phyloP scores from a whole-genome alignment of 371 early-diverging fungal species.

The Dichotomocladium elegans region DNA sequence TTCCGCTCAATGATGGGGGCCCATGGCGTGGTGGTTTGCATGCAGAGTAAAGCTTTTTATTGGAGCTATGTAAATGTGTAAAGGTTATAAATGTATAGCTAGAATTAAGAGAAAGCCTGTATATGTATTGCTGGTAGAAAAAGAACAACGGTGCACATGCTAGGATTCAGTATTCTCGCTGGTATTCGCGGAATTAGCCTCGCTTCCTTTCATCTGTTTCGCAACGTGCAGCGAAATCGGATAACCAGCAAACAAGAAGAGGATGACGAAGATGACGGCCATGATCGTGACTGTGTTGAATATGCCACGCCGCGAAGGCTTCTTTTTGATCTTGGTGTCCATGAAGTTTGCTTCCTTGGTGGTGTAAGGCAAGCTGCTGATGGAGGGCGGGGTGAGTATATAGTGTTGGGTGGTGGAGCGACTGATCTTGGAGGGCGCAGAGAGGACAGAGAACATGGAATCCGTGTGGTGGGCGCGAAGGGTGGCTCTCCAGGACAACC shows the following conservation, averaged over 20 bases:
- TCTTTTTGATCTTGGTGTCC: neutral
- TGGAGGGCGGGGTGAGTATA: slow-evolving; percentile 17
- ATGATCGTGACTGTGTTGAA: slow-evolving; percentile 26
- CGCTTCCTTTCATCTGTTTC: slow-evolving; percentile 7
- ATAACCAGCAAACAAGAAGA: slow-evolving; percentile 34
- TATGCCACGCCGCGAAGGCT: slow-evolving; percentile 24
- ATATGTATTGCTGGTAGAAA: no score
- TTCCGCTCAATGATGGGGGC: no score
- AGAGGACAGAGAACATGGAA: slow-evolving; percentile 15
- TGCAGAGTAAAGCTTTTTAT: no score
- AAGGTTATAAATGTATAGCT: no score
- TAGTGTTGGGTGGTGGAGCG: slow-evolving; percentile 20
- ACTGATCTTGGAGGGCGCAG: slow-evolving; percentile 20
- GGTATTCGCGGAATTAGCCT: no score
- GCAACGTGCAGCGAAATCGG: slow-evolving; percentile 23
- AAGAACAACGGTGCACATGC: no score
- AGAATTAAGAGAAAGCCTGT: no score
- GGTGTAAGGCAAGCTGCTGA: neutral
- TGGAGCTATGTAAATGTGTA: no score
- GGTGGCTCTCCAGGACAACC: neutral
- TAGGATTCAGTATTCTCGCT: no score
- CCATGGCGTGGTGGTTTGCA: no score
- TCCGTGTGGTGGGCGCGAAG: neutral
- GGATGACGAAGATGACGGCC: slow-evolving; percentile 16
- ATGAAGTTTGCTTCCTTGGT: neutral